phyloP scores from a whole-genome alignment of 805 yeast species.

The Wickerhamomyces tratensis region DNA sequence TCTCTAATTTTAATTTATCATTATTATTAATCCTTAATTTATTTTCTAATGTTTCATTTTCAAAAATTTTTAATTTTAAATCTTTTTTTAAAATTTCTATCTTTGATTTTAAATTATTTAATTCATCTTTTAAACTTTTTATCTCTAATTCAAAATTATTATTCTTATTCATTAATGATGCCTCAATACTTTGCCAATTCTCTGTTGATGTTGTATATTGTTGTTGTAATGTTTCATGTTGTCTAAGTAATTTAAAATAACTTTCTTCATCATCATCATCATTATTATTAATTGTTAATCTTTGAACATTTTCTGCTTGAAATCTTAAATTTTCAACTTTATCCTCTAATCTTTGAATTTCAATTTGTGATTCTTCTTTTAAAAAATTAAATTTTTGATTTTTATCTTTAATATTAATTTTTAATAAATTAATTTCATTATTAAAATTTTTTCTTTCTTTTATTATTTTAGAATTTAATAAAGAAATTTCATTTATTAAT shows the following conservation, averaged over 20 bases:
- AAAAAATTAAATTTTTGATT: constrained; percentile 18
- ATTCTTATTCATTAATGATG: constrained; percentile 42
- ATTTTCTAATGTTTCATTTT: constrained; percentile 13
- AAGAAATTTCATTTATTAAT: constrained; percentile 17
- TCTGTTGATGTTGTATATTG: constrained; percentile 72
- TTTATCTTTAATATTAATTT: constrained; percentile 24
- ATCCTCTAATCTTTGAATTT: constrained; percentile 52
- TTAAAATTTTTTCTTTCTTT: constrained; percentile 13
- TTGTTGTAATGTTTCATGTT: constrained; percentile 49
- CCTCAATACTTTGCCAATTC: constrained; percentile 78
- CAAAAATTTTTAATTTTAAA: constrained; percentile 20
- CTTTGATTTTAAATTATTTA: constrained; percentile 8
- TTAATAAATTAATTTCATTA: constrained; percentile 20
- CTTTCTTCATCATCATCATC: no score
- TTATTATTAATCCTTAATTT: constrained; percentile 20
- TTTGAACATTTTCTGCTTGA: constrained; percentile 39
- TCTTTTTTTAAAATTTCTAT: constrained; percentile 22
- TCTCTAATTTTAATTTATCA: constrained; percentile 17
- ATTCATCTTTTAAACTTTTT: constrained; percentile 24
- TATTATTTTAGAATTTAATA: constrained; percentile 12
- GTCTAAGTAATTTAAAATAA: constrained; percentile 30
- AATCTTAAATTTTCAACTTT: constrained; percentile 61
- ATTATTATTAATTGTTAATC: constrained; percentile 13
- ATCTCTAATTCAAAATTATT: constrained; percentile 34
- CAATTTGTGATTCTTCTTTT: constrained; percentile 22